Evolutionary conservation across 176 grass and related monocot genomes (phyloP), one percentile per base, ranked within the genome.

Genomic region (Phoenix roebelenii): DNA sequence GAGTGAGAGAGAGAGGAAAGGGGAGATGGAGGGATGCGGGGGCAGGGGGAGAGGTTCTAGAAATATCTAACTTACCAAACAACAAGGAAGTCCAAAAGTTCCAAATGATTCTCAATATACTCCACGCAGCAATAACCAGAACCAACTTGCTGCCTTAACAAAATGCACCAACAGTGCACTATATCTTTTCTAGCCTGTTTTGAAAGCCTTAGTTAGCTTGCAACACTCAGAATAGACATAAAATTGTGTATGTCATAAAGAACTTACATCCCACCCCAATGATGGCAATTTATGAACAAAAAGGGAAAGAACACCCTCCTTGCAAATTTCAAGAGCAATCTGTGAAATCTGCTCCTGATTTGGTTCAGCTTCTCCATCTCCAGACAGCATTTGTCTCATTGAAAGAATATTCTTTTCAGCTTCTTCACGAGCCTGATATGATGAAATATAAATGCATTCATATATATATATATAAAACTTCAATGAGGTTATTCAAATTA

Each of bases 61-160:
- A 65, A 70, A 58, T 50, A 52, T 39, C 17, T 52, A 35, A 22
- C 81, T 85, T 83, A 98, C 94, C 94, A 98, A 67, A 85, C 82
- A 81, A 98, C 79, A 63, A 98, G 88, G 70, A 93, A 98, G 76
- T 98, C 94, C 65, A 98, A 57, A 88, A 98, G 88, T 50, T 98
- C 94, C 23, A 81, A 53, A 83, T 98, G 81, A 67, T 63, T 98
- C 76, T 89, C 88, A 67, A 98, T 80, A 76, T 98, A 98, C 54
- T 93, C 72, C 52, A 83, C 76, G 3, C 94, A 93, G 59, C 84
- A 92, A 75, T 81, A 74, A 24, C 55, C 69, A 63, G 80, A 83
- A 83, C 79, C 83, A 57, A 89, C 73, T 59, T 98, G 80, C 56
- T 98, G 93, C 65, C 87, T 83, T 63, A 98, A 79, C 61, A 98